Percentiles rank a stretch among this genome's conserved stretches.
phyloP scores from a whole-genome alignment of 2,329 filamentous ascomycete genomes.

The Verticillium tricorpus region DNA sequence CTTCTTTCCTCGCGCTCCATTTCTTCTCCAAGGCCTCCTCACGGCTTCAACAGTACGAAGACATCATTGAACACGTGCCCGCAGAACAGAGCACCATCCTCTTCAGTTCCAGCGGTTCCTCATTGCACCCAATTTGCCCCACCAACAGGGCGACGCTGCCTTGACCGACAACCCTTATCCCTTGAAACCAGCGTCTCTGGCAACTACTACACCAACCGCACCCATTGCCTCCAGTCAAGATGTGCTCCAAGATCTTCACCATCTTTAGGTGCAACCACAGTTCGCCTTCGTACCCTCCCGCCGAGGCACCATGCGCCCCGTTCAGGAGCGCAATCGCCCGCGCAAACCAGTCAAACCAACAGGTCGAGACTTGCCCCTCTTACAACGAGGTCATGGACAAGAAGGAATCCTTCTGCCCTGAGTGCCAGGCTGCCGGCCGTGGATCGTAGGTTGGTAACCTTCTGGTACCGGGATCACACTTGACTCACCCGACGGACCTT shows the following conservation, averaged over 20 bases:
- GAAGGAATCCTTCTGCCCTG: constrained; percentile 3
- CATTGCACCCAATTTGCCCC: no score
- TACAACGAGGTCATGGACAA: not conserved
- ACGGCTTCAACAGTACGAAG: no score
- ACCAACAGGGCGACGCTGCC: no score
- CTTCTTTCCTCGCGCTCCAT: no score
- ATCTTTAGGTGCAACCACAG: constrained; percentile 5
- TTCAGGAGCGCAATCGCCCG: constrained; percentile 3
- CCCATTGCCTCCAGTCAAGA: not conserved
- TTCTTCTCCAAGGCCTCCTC: no score
- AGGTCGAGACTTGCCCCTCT: not conserved
- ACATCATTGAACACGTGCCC: no score
- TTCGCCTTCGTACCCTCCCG: not conserved
- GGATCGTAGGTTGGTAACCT: constrained; percentile 12
- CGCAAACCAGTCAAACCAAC: constrained; percentile 1
- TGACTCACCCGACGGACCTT: not conserved
- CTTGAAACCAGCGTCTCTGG: no score
- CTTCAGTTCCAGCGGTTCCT: no score
- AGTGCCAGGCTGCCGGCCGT: constrained; percentile 6
- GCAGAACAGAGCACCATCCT: no score
- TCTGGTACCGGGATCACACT: not conserved
- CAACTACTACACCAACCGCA: no score
- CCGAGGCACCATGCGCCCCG: not conserved
- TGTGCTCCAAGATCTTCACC: constrained; percentile 7
- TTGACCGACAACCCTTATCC: no score